Base-by-base conservation (phyloP, 2,329 filamentous ascomycete genomes). In the Sarocladium strictum region DNA sequence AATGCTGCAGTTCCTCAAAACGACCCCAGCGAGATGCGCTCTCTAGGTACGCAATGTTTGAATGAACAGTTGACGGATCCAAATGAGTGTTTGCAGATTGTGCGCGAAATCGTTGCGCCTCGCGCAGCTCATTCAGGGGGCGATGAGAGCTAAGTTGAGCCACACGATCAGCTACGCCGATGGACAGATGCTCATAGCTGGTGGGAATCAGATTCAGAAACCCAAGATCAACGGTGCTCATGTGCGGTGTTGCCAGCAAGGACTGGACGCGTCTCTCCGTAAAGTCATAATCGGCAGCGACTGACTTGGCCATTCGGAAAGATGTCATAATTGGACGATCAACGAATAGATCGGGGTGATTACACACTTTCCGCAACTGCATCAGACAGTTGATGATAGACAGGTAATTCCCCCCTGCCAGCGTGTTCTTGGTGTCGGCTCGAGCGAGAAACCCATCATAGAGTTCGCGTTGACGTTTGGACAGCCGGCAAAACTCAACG, bases 311-410 rank as follows among this genome's bases (percentile, higher is more conserved):
- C 87, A 97, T 96, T 3, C 91, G 90, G 68, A 97, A 96, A 1
- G 94, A 97, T 0, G 93, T 99, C 72, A 96, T 94, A 63, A 99
- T 97, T 1, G 91, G 92, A 15, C 94, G 84, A 56, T 96, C 96
- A 61, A 97, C 89, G 64, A 99, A 99, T 9, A 99, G 78, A 70
- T 99, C 94, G 0, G 94, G 95, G 65, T 99, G 94, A 62, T 99
- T 99, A 78, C 94, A 99, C 53, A 99, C 95, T 68, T 97, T 97
- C 50, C 94, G 85, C 53, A 99, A 77, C 67, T 96, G 94, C 91
- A 99, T 96, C 53, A 99, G 75, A 69, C 95, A 97, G 67, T 97
- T 96, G 72, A 97, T 97, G 67, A 99, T 97, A 17, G 91, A 96
- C 59, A 99, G 83, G 67, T 97, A 97, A 64, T 97, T 99, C 26